Base-by-base conservation (phyloP, 257 asterid genomes). In the Phtheirospermum japonicum region DNA sequence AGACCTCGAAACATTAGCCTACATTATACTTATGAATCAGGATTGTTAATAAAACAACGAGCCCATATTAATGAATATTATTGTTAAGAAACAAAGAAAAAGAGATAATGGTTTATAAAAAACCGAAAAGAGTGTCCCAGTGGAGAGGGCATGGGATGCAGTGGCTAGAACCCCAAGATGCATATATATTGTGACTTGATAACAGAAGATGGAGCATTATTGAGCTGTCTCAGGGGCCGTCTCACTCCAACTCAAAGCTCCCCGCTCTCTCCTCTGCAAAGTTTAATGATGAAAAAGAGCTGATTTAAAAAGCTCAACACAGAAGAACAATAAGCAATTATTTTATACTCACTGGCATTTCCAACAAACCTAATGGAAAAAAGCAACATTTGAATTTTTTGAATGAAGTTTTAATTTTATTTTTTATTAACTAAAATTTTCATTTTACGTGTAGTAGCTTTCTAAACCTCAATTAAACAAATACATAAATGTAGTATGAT, bases 151-250 rank as follows among this genome's bases (percentile, higher is more conserved):
- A 80, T 93, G 99, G 34, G 89, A 83, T 18, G 99, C 99, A 68
- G 99, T 93, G n/a, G 99, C 99, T 65, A 93, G 99, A 66, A 92
- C 97, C 65, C 99, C 99, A 32, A 89, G 80, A 74, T 89, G 99
- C 99, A 92, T 92, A 65, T 95, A n/a, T n/a, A n/a, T n/a, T 93
- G 75, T 93, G 99, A 75, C 96, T 93, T 56, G 97, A 93, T 71
- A 93, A 93, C 97, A 55, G 99, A 93, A 53, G 99, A 89, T 17
- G 97, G 90, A 86, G 83, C 84, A 63, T 87, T 89, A 75, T 80
- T 83, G 63, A 71, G 83, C 64, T 89, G 97, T 76, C 96, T 82
- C 99, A 93, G 87, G 40, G 80, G 85, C 80, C 96, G 81, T 66
- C 99, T 77, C 20, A 93, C 99, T 13, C 97, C 99, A 75, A 93